Base-by-base conservation (phyloP, 345 rosid genomes). In the Excoecaria cochinchinensis region DNA sequence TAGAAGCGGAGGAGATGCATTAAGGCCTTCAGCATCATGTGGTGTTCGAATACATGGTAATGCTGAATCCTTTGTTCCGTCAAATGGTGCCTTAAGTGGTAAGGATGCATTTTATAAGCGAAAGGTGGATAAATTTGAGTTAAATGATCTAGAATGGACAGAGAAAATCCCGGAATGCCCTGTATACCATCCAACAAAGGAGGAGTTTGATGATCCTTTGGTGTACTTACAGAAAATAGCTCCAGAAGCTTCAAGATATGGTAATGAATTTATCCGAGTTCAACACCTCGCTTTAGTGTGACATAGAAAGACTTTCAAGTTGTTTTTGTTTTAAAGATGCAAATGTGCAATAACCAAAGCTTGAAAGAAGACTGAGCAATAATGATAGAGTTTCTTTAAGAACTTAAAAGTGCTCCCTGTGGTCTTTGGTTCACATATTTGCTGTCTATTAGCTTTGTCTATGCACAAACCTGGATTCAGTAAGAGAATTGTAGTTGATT, bases 181-280 rank as follows among this genome's bases (percentile, higher is more conserved):
- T 72, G 97, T 96, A 16, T 96, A 89, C 83, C 63, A 77, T 73
- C 99, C 99, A n/a, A 84, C 97, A 69, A 93, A 86, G 85, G 98
- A 90, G 66, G 97, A 96, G 86, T 94, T 96, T 85, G 94, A 87
- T 83, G 99, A 96, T 85, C 99, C 99, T 74, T 83, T 96, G 85
- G 86, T 87, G 74, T 96, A 89, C 79, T 82, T 96, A 81, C 94
- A 92, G 82, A 92, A 88, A 89, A 92, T 96, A 77, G 94, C 92
- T 68, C 95, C 97, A 25, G 94, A 92, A 78, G 99, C 99, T 82
- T 93, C 98, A 40, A 90, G 80, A 89, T 90, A 89, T 83, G 99
- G 99, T 94, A 93, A 70, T 36, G 53, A 15, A 63, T 78, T 70
- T 56, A 11, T 31, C 75, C 24, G 1, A 22, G 52, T 71, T 10